Conservation (phyloP, 176 grass and related monocot species). For the Musa acuminata region DNA sequence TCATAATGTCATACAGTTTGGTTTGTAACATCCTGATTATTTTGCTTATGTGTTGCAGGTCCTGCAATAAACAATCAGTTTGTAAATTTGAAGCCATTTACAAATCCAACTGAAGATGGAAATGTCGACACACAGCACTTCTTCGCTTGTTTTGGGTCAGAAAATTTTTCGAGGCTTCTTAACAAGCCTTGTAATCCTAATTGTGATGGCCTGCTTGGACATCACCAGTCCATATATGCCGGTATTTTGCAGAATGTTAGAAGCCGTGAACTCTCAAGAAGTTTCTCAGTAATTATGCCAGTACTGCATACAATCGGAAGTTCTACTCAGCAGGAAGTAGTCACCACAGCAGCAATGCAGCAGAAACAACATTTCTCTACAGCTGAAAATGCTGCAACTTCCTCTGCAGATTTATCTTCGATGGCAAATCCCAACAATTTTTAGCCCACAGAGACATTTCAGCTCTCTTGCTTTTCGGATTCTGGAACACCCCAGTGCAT, state of each 20-base stretch:
- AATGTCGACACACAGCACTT: conserved; percentile 33
- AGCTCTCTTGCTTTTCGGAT: conserved; percentile 45
- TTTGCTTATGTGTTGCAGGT: conserved; percentile 26
- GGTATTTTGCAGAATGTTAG: conserved; percentile 64
- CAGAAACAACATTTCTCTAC: conserved; percentile 25
- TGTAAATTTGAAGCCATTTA: conserved; percentile 39
- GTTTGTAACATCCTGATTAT: background rate
- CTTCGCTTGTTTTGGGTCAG: conserved; percentile 31
- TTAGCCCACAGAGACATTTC: conserved; percentile 56
- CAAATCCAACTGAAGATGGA: conserved; percentile 26
- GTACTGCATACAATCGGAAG: conserved; percentile 21
- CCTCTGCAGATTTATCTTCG: conserved; percentile 44
- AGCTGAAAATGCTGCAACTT: conserved; percentile 47
- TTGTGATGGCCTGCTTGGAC: conserved; percentile 27
- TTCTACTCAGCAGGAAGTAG: conserved; percentile 31
- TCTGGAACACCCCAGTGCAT: conserved; percentile 15
- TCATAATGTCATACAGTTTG: background rate
- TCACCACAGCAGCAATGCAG: conserved; percentile 21
- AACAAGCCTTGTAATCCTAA: conserved; percentile 39
- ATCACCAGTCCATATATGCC: conserved; percentile 56
- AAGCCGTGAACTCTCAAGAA: conserved; percentile 28
- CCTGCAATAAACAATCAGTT: conserved; percentile 38
- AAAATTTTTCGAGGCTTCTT: conserved; percentile 55
- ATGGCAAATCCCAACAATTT: conserved; percentile 23
- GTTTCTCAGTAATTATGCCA: conserved; percentile 12